phyloP scores from a whole-genome alignment of 768 basidiomycete species.

The Mycena kentingensis region DNA sequence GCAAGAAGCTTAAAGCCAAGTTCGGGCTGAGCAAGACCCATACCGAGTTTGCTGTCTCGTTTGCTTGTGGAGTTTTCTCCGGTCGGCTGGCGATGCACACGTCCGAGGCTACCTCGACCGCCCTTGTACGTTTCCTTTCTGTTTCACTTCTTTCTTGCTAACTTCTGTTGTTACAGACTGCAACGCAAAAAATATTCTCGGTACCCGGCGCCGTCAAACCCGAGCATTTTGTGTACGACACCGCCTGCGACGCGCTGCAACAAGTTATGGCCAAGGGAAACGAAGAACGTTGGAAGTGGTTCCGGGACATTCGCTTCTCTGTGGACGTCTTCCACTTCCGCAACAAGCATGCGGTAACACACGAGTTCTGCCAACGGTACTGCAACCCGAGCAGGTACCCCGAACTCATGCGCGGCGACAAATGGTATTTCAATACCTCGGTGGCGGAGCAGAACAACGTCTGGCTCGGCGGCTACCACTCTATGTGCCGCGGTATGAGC shows the following conservation, averaged over 20 bases:
- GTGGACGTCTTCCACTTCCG: constrained; percentile 22
- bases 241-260: constrained; percentile 16
- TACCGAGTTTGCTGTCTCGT: constrained; percentile 23
- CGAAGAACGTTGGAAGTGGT: constrained; percentile 4
- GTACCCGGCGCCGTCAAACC: constrained; percentile 29
- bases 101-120: constrained; percentile 22
- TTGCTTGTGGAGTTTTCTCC: constrained; percentile 25
- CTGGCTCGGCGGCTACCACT: constrained; percentile 37
- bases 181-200: constrained; percentile 22
- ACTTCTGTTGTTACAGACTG: background rate
- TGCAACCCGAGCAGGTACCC: constrained; percentile 10
- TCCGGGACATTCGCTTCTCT: constrained; percentile 6
- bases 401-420: constrained; percentile 10
- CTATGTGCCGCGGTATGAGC: constrained; percentile 36
- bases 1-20: constrained; percentile 13
- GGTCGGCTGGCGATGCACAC: constrained; percentile 20
- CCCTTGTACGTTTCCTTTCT: constrained; percentile 16
- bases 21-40: constrained; percentile 22
- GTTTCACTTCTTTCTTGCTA: background rate
- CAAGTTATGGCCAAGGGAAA: constrained; percentile 6
- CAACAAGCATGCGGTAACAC: constrained; percentile 13
- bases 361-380: constrained; percentile 13
- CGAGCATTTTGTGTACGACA: constrained; percentile 25
- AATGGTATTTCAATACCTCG: constrained; percentile 36
- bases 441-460: constrained; percentile 38